Base-by-base conservation (phyloP, 805 yeast species). In the Clavispora vitiphila region DNA sequence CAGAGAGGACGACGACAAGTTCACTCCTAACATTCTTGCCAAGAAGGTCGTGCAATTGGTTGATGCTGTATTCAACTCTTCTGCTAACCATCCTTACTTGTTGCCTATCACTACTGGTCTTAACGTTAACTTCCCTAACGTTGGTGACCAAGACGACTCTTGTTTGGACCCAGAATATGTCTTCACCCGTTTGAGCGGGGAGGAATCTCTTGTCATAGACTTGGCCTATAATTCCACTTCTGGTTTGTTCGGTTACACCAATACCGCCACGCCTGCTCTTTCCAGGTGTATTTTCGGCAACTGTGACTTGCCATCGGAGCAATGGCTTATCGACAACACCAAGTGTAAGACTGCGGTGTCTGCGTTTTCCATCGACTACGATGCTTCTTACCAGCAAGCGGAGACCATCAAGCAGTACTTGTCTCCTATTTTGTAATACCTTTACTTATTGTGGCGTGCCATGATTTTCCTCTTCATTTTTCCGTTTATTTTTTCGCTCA, bases 351-450 rank as follows among this genome's bases (percentile, higher is more conserved):
- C 74, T 18, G 53, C 79, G 4, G 63, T 76, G 44, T 60, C 76
- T 35, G 64, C 67, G n/a, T 76, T 75, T 60, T 61, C 73, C 23
- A 59, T 74, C 49, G 82, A 76, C 54, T 58, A 64, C 46, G 76
- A 70, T 51, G 73, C 75, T 34, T 53, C 51, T 49, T 37, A 47
- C 42, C 34, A 50, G 39, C 53, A 50, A 34, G 35, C 41, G 29
- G 40, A 41, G 10, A 37, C 43, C 18, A 52, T 52, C 34, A 35
- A 50, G 40, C 32, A 37, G 21, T 48, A 42, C 46, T 50, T 52
- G 47, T 31, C 42, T 15, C 44, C 53, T 8, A 29, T 52, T 34
- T 40, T 51, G 20, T 29, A 12, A 29, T 15, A 15, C 20, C 20
- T 9, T 12, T 2, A n/a, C n/a, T n/a, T n/a, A n/a, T n/a, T n/a